Percentiles rank a stretch among this genome's conserved stretches.
These are phyloP conservation scores for Ustulina deusta DNA, from an alignment of 2,329 filamentous ascomycete species.

Conservation along the genomic window DNA sequence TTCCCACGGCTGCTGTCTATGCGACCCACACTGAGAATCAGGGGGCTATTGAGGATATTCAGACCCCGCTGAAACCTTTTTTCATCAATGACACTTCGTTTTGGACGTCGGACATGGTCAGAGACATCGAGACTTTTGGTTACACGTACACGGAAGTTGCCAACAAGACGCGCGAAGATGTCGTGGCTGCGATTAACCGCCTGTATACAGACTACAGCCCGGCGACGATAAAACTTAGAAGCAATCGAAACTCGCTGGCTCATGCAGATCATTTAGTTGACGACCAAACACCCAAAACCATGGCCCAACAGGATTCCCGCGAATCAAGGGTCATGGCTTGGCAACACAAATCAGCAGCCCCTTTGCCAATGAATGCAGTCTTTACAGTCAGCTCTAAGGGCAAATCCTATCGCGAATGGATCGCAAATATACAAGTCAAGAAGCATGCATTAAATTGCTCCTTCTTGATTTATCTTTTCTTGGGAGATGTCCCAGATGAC, in stretches of 20 bases:
- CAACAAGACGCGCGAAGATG: constrained; percentile 56
- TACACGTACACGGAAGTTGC: constrained; percentile 80
- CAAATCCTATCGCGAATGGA: constrained; percentile 71
- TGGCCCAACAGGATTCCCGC: constrained; percentile 5
- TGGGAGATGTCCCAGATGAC: constrained; percentile 65
- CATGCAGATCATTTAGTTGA: neutral
- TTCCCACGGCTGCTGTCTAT: constrained; percentile 64
- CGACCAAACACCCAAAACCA: constrained; percentile 1
- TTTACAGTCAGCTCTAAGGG: constrained; percentile 54
- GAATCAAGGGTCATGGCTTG: constrained; percentile 40
- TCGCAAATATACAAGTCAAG: constrained; percentile 72
- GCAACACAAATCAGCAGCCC: constrained; percentile 41
- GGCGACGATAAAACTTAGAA: constrained; percentile 48
- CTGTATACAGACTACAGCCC: constrained; percentile 67
- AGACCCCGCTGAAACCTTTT: constrained; percentile 75
- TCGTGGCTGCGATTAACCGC: constrained; percentile 67
- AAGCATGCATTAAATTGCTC: constrained; percentile 71
- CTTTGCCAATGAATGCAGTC: constrained; percentile 50
- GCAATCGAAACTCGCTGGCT: constrained; percentile 16
- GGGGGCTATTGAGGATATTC: constrained; percentile 65
- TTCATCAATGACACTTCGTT: constrained; percentile 70
- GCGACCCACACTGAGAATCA: constrained; percentile 71
- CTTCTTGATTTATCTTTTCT: constrained; percentile 76
- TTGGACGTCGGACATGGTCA: constrained; percentile 74
- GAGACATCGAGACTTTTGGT: constrained; percentile 71